These are phyloP conservation scores for Fallopia convolvulus DNA, from an alignment of 148 eudicot species.

Conservation along the genomic window DNA sequence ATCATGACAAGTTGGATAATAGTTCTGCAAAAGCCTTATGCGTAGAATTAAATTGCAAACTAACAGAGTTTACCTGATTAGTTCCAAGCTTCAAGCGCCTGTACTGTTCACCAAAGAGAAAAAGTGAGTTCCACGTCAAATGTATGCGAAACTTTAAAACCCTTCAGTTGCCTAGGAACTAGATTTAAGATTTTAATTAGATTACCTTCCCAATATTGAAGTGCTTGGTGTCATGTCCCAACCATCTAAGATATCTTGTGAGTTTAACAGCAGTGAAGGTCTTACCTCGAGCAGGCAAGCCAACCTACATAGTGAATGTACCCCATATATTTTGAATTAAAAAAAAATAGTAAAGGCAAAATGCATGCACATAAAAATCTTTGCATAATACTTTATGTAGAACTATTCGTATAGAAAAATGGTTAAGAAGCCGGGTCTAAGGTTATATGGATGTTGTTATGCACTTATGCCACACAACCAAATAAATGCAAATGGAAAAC, in stretches of 20 bases:
- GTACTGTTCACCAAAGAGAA: conserved; percentile 48
- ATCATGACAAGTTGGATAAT: neutral
- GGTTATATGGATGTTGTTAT: neutral
- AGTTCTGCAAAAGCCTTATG: neutral
- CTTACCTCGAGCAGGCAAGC: conserved; percentile 99
- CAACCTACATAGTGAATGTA: conserved; percentile 40
- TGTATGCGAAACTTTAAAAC: neutral
- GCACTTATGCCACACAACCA: neutral
- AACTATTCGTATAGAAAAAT: neutral
- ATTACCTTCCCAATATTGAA: conserved; percentile 97
- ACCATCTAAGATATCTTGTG: conserved; percentile 95
- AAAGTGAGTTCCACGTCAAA: neutral
- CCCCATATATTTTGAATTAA: neutral
- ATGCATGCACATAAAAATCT: neutral
- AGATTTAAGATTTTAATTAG: conserved; percentile 1
- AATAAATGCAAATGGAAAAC: neutral
- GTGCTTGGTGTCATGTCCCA: conserved; percentile 98
- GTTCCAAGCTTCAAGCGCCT: conserved; percentile 93
- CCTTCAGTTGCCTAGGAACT: neutral
- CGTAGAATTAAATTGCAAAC: neutral
- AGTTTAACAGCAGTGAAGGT: conserved; percentile 97
- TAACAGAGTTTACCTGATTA: conserved; percentile 53
- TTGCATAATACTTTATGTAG: neutral
- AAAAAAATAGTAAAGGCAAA: neutral
- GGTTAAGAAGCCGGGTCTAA: neutral